phyloP scores from a whole-genome alignment of 208 protist genomes.

The Spongospora subterranea region DNA sequence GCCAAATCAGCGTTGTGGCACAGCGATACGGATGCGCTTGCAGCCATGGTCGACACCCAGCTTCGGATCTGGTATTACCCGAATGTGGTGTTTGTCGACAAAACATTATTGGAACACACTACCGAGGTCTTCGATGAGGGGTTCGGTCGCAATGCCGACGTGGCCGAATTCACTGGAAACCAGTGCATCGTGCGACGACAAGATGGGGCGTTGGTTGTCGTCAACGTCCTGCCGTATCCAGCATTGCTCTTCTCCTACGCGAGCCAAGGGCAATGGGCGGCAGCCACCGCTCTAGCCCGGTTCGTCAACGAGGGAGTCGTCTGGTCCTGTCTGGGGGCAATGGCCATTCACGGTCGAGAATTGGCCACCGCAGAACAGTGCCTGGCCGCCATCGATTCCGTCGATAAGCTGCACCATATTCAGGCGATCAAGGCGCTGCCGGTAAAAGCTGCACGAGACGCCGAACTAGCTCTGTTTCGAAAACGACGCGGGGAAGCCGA shows the following conservation, averaged over 20 bases:
- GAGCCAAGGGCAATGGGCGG: constrained; percentile 24
- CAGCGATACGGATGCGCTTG: constrained; percentile 15
- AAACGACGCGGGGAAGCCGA: constrained; percentile 59
- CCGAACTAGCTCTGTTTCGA: constrained; percentile 60
- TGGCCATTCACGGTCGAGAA: constrained; percentile 59
- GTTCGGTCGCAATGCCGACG: not conserved
- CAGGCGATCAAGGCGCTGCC: constrained; percentile 59
- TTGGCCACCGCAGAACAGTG: constrained; percentile 59
- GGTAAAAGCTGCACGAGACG: constrained; percentile 34
- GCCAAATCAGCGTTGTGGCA: not conserved
- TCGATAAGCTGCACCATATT: constrained; percentile 58
- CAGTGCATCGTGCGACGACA: constrained; percentile 9
- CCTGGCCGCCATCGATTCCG: constrained; percentile 51
- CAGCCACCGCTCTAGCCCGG: not conserved
- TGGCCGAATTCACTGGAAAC: not conserved
- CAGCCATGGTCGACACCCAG: constrained; percentile 1
- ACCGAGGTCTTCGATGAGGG: constrained; percentile 22
- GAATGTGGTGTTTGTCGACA: constrained; percentile 41
- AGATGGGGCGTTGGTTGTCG: not conserved
- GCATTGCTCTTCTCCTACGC: not conserved
- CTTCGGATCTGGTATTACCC: constrained; percentile 54
- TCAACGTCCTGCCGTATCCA: not conserved
- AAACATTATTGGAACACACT: not conserved
- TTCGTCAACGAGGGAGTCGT: constrained; percentile 55
- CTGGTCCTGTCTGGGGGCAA: constrained; percentile 57